Base-by-base conservation (phyloP, 1,284 basidiomycete genomes). In the Ganoderma lucidum region DNA sequence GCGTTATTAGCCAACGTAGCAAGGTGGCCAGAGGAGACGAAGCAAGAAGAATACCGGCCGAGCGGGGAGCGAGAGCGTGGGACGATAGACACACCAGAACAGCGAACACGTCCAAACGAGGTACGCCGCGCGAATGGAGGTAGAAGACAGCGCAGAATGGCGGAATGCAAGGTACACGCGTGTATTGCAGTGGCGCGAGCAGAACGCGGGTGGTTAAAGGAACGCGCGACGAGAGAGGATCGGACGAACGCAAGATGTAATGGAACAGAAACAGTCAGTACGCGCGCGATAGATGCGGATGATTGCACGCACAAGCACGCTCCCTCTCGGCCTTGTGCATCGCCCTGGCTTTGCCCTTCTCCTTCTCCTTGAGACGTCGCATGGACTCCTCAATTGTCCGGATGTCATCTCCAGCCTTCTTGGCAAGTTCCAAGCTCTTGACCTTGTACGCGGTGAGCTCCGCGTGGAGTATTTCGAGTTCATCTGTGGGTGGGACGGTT, bases 321-420 rank as follows among this genome's bases (percentile, higher is more conserved):
- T 91, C 92, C 72, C 86, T 87, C 81, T 91, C 92, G 64, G 89
- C 81, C 80, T 87, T 92, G 71, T 91, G 90, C 62, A 86, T 76
- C 39, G 86, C 87, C 80, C 87, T 92, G 58, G 86, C 87, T 80
- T 94, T 93, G 3, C 90, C 90, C 80, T 93, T 92, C 80, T 90
- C 90, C 79, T 87, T 90, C 82, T 91, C 92, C 81, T 87, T 90
- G 81, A 93, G 86, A 71, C 87, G 85, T 66, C 88, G 84, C 86
- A 91, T 89, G 60, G 88, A 89, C 78, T 90, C 91, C 73, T 90
- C 88, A 72, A 91, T 88, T 71, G 85, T 85, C 77, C 84, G 86
- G 73, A 92, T n/a, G n/a, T n/a, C n/a, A n/a, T n/a, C n/a, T n/a
- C n/a, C n/a, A n/a, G n/a, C n/a, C n/a, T n/a, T n/a, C n/a, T n/a